Evolutionary conservation across 371 early-diverging fungal genomes (phyloP), one percentile per base, ranked within the genome.

Genomic region (Nematocida minor): DNA sequence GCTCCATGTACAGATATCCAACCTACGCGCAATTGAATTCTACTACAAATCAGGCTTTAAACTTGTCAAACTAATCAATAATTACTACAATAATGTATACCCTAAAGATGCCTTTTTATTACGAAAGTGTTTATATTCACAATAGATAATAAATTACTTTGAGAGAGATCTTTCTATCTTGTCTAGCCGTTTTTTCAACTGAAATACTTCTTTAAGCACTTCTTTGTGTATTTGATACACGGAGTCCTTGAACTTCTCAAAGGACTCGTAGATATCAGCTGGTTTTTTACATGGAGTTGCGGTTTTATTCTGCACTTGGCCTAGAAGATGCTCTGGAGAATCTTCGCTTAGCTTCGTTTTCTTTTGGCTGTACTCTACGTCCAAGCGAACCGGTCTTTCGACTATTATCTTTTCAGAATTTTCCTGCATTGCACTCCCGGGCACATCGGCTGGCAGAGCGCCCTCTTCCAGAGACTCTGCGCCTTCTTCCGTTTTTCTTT

Each of bases 1-100:
- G 48, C 86, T 95, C 71, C 96, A 95, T 80, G 95, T 94, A 22
- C 94, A 95, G 82, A 88, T 87, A 0, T 86, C 88, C 47, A 95
- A 95, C 83, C 87, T 87, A 68, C 88, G 87, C 40, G 96, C 94
- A 54, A 79, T 94, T 49, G 83, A 86, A 16, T 94, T 95, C 83
- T 95, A 95, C 85, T 86, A 88, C 81, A 89, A 89, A 67, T 87
- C 88, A 46, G 92, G 91, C 20, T 95, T 95, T 81, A 82, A 86
- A 42, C 83, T 90, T 14, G 74, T 83, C 34, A 86, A 83, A 2
- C 86, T 86, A 32, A 88, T 91, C n/a, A 86, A 88, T 69, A 88
- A 90, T 69, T 95, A 95, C 81, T 95, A 95, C 83, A 22, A 18
- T 16, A 74, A 74, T 32, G 41, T 74, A 63, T 53, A 32, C 25